Evolutionary conservation across 805 yeast species (phyloP).

Genomic region (Pichia kluyveri): DNA sequence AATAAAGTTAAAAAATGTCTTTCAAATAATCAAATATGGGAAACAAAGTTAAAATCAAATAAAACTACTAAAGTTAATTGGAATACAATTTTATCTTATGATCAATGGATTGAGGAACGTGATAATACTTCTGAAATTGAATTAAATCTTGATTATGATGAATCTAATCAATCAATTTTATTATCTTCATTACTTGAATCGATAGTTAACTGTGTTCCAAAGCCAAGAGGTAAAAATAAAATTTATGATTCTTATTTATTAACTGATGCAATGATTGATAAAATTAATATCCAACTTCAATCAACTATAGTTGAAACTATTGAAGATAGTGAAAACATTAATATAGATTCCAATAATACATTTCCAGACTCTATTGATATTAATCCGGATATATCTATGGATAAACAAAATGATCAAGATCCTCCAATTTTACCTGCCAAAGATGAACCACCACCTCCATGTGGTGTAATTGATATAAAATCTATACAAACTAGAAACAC

Average conservation of each 20-base stretch:
- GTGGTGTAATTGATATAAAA: not conserved
- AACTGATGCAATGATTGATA: conserved; percentile 40
- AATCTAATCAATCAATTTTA: conserved; percentile 6
- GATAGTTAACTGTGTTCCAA: conserved; percentile 23
- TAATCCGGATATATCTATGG: too few relatives aligned
- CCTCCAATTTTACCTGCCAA: too few relatives aligned
- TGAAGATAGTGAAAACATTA: conserved; percentile 2
- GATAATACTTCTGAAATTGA: conserved; percentile 3
- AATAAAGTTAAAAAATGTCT: conserved; percentile 4
- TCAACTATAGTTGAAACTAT: conserved; percentile 5
- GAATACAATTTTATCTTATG: conserved; percentile 8
- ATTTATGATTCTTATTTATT: conserved; percentile 44
- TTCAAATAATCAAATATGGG: not conserved
- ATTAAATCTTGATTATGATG: conserved; percentile 8
- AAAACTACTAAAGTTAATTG: conserved; percentile 2
- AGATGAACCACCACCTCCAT: too few relatives aligned
- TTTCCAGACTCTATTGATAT: too few relatives aligned
- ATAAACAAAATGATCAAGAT: too few relatives aligned
- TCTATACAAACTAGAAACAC: not conserved
- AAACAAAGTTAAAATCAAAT: not conserved
- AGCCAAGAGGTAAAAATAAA: conserved; percentile 35
- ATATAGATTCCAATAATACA: conserved; percentile 2
- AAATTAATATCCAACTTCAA: conserved; percentile 27
- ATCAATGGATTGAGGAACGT: conserved; percentile 16
- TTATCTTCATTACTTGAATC: conserved; percentile 15